Evolutionary conservation across 169 alveolate species (phyloP).

Genomic region (Plasmodium gonderi): DNA sequence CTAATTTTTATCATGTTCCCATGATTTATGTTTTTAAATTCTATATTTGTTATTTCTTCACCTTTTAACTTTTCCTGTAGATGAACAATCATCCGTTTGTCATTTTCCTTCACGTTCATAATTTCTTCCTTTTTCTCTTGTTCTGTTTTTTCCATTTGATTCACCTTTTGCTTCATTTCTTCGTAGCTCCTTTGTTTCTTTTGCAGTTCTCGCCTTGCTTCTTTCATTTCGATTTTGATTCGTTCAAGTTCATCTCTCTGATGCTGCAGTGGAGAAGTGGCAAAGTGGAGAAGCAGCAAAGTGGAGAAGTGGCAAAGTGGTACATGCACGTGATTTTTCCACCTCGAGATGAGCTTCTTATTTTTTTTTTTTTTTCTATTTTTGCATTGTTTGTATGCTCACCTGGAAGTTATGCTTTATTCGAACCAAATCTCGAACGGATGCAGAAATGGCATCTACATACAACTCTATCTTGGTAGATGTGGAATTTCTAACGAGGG

Average conservation of each 20-base stretch:
- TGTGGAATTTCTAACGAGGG: neutral
- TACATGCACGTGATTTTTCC: no score
- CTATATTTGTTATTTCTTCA: neutral
- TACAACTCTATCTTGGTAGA: constrained; percentile 10
- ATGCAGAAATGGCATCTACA: constrained; percentile 22
- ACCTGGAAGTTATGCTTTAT: constrained; percentile 21
- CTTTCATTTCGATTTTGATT: neutral
- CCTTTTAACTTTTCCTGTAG: constrained; percentile 4
- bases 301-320: neutral
- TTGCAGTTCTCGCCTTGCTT: neutral
- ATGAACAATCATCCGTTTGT: neutral
- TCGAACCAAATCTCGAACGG: constrained; percentile 4
- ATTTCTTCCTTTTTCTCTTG: neutral
- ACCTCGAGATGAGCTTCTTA: no score
- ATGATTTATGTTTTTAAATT: constrained; percentile 14
- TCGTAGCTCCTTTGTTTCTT: constrained; percentile 27
- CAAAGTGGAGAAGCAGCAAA: neutral
- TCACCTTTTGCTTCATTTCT: constrained; percentile 18
- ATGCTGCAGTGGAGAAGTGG: neutral
- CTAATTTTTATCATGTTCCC: constrained; percentile 7
- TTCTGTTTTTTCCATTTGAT: neutral
- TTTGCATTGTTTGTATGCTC: neutral
- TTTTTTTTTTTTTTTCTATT: no score
- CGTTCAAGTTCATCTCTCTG: neutral
- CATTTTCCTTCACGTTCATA: constrained; percentile 17